A percentile compares a stretch with the other conserved stretches of the same genome.
phyloP scores from a whole-genome alignment of 2,329 filamentous ascomycete genomes.

The Cercospora berteroae region DNA sequence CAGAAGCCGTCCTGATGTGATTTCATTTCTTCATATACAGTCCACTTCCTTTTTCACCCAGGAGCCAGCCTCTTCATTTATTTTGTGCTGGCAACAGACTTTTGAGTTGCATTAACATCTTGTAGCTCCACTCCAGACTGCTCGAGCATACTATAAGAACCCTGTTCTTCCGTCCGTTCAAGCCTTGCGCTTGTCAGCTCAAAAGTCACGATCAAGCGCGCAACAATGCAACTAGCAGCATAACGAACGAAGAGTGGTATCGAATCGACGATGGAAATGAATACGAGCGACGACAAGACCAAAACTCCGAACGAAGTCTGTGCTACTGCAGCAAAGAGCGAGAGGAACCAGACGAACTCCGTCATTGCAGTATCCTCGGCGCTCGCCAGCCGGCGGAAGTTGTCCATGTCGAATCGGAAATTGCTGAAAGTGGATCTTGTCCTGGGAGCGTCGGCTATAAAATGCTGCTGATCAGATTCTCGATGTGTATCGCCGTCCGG shows the following conservation, averaged over 20 bases:
- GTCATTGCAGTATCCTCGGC: not conserved
- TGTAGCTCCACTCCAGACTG: not conserved
- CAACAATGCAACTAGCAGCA: not conserved
- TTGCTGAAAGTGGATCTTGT: not conserved
- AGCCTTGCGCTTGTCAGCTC: not conserved
- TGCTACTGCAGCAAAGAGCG: not conserved
- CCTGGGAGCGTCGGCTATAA: not conserved
- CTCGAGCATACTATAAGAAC: not conserved
- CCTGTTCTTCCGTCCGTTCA: not conserved
- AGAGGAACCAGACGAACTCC: not conserved
- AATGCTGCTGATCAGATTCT: not conserved
- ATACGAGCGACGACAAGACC: not conserved
- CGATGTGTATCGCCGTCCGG: not conserved
- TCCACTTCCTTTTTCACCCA: not conserved
- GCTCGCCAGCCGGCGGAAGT: not conserved
- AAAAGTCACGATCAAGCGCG: not conserved
- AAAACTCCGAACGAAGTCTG: not conserved
- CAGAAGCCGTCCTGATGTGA: not conserved
- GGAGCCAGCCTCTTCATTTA: not conserved
- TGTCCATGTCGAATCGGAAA: not conserved
- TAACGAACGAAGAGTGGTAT: not conserved
- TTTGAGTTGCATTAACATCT: not conserved
- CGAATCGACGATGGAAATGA: not conserved
- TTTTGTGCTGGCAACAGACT: not conserved
- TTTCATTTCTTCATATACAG: not conserved